Evolutionary conservation across 257 asterid species (phyloP).

Genomic region (Solanum paucissectum): DNA sequence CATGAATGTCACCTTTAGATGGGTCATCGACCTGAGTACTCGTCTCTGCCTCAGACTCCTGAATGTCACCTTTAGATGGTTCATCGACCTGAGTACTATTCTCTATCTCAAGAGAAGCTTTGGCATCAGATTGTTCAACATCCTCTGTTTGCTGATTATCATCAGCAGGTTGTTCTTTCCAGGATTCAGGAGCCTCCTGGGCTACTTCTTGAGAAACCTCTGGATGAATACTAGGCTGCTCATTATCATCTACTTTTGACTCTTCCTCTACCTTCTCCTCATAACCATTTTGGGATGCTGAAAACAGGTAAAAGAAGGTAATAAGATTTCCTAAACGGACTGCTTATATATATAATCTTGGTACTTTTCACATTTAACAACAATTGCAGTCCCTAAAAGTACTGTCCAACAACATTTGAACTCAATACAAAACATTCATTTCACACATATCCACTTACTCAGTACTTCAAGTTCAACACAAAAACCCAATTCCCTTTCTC

Average conservation of each 20-base stretch:
- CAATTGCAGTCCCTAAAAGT: not conserved
- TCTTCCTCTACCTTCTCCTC: slow-evolving; percentile 10
- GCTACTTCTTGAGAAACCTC: slow-evolving; percentile 25
- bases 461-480: not conserved
- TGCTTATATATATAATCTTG: not conserved
- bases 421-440: not conserved
- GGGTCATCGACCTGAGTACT: slow-evolving; percentile 6
- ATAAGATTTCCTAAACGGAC: not conserved
- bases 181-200: slow-evolving; percentile 10
- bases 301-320: not conserved
- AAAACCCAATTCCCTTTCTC: not conserved
- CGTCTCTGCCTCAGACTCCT: not conserved
- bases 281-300: slow-evolving; percentile 19
- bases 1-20: slow-evolving; percentile 18
- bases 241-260: slow-evolving; percentile 10
- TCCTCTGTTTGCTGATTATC: slow-evolving; percentile 8
- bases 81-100: slow-evolving; percentile 9
- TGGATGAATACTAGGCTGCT: slow-evolving; percentile 10
- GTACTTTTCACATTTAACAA: not conserved
- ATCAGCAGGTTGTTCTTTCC: slow-evolving; percentile 14
- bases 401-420: not conserved
- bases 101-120: slow-evolving; percentile 20
- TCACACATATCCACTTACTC: not conserved
- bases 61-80: slow-evolving; percentile 20
- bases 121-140: slow-evolving; percentile 11